phyloP scores from a whole-genome alignment of 176 grass and related monocot species.

The Areca catechu region DNA sequence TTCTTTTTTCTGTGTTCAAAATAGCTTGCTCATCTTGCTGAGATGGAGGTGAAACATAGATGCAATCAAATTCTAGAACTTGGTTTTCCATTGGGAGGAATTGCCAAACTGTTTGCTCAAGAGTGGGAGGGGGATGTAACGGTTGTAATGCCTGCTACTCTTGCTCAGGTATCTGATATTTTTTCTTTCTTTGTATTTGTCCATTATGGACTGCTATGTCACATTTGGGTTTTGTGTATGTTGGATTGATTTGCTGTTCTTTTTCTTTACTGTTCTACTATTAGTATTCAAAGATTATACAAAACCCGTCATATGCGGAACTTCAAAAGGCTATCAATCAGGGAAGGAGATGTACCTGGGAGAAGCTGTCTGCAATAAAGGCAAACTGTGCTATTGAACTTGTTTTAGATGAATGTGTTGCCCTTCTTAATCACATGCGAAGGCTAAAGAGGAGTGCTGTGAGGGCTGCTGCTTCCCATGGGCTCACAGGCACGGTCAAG shows the following conservation, averaged over 20 bases:
- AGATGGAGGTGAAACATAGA: slow-evolving; percentile 96
- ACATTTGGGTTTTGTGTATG: background rate
- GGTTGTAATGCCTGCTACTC: slow-evolving; percentile 84
- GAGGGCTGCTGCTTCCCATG: slow-evolving; percentile 67
- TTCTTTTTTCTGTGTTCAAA: background rate
- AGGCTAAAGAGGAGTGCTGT: slow-evolving; percentile 66
- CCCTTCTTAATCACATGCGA: slow-evolving; percentile 77
- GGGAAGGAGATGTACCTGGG: slow-evolving; percentile 77
- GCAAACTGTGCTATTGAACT: slow-evolving; percentile 86
- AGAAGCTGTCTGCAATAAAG: slow-evolving; percentile 84
- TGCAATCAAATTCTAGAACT: slow-evolving; percentile 88
- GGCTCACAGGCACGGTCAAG: slow-evolving; percentile 35
- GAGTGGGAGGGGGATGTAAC: slow-evolving; percentile 95
- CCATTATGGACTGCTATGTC: background rate
- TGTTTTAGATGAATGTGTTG: slow-evolving; percentile 81
- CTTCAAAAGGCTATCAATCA: slow-evolving; percentile 83
- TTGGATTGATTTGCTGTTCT: slow-evolving; percentile 13
- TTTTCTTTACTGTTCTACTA: slow-evolving; percentile 3
- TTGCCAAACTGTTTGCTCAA: slow-evolving; percentile 88
- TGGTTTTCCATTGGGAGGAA: slow-evolving; percentile 72
- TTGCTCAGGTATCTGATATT: slow-evolving; percentile 47
- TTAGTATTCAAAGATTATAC: slow-evolving; percentile 95
- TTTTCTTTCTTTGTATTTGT: background rate
- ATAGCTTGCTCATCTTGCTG: slow-evolving; percentile 64
- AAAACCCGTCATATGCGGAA: slow-evolving; percentile 71